phyloP scores from a whole-genome alignment of 2,329 filamentous ascomycete species.

The Arachnopeziza araneosa region DNA sequence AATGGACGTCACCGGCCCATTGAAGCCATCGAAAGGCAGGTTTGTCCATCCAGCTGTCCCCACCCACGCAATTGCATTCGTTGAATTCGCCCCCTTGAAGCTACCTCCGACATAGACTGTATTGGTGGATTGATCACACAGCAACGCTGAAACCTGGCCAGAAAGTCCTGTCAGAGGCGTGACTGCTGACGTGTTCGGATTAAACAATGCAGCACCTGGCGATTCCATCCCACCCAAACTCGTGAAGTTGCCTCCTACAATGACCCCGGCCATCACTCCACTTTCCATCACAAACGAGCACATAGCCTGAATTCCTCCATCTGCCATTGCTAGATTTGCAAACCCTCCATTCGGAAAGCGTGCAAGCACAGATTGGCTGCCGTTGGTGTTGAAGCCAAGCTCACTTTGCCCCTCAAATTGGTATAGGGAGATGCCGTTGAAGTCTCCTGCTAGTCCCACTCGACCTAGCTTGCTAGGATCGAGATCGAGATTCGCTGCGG shows the following conservation, averaged over 20 bases:
- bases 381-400: slow-evolving; percentile 61
- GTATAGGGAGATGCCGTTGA: slow-evolving; percentile 86
- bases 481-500: slow-evolving; percentile 71
- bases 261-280: slow-evolving; percentile 64
- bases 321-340: slow-evolving; percentile 65
- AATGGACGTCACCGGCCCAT: slow-evolving; percentile 85
- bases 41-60: slow-evolving; percentile 65
- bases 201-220: slow-evolving; percentile 73
- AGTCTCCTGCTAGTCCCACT: slow-evolving; percentile 83
- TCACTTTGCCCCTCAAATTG: slow-evolving; percentile 77
- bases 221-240: slow-evolving; percentile 74
- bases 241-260: slow-evolving; percentile 94
- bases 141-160: slow-evolving; percentile 74
- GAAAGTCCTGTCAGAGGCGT: slow-evolving; percentile 73
- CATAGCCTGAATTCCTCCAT: slow-evolving; percentile 84
- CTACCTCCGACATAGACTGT: slow-evolving; percentile 89
- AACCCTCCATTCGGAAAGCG: slow-evolving; percentile 83
- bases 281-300: slow-evolving; percentile 68
- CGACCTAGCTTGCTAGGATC: slow-evolving; percentile 60
- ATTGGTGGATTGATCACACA: slow-evolving; percentile 71
- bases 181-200: slow-evolving; percentile 64
- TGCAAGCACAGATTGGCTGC: slow-evolving; percentile 73
- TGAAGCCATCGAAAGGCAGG: slow-evolving; percentile 89
- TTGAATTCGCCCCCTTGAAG: slow-evolving; percentile 74
- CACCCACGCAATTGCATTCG: slow-evolving; percentile 83